Conservation (phyloP, 306 rosid genomes). For the Lathyrus sativus region DNA sequence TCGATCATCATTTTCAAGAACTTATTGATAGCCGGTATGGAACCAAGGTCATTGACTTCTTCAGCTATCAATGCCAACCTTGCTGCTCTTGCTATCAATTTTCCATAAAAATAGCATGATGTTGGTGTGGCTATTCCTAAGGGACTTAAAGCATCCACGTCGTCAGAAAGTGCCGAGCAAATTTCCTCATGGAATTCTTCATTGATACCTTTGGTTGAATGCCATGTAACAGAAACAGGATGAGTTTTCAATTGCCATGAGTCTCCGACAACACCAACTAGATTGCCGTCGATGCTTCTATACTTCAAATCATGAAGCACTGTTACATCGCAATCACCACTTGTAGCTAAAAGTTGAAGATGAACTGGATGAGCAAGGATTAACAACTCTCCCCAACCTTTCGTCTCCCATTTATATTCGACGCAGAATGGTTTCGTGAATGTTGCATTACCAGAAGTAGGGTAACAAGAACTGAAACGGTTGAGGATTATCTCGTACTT, state of each 20-base stretch:
- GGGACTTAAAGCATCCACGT: constrained; percentile 55
- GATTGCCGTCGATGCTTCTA: constrained; percentile 82
- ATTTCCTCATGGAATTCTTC: constrained; percentile 56
- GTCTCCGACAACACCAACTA: constrained; percentile 83
- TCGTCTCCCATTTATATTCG: constrained; percentile 72
- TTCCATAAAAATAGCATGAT: constrained; percentile 73
- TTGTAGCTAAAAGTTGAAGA: constrained; percentile 50
- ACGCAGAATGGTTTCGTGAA: constrained; percentile 59
- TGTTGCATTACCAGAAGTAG: constrained; percentile 64
- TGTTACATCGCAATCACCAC: constrained; percentile 39
- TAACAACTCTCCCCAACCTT: constrained; percentile 75
- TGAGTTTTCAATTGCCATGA: constrained; percentile 66
- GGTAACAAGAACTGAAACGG: constrained; percentile 64
- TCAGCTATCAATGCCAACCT: constrained; percentile 88
- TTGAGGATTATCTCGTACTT: constrained; percentile 54
- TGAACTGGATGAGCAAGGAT: constrained; percentile 94
- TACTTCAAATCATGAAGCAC: constrained; percentile 67
- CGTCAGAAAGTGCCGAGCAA: constrained; percentile 54
- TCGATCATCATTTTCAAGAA: constrained; percentile 64
- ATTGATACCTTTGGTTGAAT: constrained; percentile 63
- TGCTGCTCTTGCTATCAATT: constrained; percentile 73
- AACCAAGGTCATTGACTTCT: constrained; percentile 60
- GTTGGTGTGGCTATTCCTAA: constrained; percentile 48
- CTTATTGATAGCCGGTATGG: constrained; percentile 49
- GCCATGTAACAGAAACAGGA: constrained; percentile 79